Evolutionary conservation across 225 moss, liverwort and hornwort species (phyloP).

Genomic region (Marchantia paleacea): DNA sequence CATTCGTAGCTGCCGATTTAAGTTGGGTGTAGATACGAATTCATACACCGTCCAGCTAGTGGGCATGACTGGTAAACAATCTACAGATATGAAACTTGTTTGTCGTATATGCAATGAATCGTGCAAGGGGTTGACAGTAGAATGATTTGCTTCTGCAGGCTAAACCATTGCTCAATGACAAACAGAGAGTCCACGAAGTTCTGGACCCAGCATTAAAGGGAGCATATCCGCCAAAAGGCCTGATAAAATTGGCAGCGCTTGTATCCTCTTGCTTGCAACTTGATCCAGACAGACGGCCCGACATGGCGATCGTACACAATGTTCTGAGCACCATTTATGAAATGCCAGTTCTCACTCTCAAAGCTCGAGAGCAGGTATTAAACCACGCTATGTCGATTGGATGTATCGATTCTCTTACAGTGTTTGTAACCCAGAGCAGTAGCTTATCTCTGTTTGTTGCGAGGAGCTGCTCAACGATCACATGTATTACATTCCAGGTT

Average conservation of each 20-base stretch:
- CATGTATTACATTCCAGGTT: background rate
- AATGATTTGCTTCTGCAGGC: constrained; percentile 19
- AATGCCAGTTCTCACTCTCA: constrained; percentile 22
- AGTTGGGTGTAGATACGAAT: no score
- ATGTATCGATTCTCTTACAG: background rate
- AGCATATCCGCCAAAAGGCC: constrained; percentile 32
- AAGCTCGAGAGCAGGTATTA: constrained; percentile 32
- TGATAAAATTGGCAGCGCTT: constrained; percentile 24
- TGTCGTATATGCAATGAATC: background rate
- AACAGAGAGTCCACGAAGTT: constrained; percentile 22
- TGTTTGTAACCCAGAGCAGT: background rate
- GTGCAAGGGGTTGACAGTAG: background rate
- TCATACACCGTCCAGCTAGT: no score
- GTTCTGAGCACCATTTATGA: constrained; percentile 18
- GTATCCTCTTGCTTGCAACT: constrained; percentile 34
- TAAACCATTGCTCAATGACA: constrained; percentile 30
- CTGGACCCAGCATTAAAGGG: constrained; percentile 31
- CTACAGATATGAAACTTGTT: background rate
- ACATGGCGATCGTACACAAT: constrained; percentile 27
- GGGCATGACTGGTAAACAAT: no score
- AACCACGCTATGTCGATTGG: background rate
- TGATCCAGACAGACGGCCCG: constrained; percentile 36
- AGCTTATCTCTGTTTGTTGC: background rate
- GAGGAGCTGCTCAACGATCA: background rate
- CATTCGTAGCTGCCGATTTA: no score